Evolutionary conservation across 352 stramenopile species (phyloP), one percentile per base, ranked within the genome.

Genomic region (Pythium sukuiense): DNA sequence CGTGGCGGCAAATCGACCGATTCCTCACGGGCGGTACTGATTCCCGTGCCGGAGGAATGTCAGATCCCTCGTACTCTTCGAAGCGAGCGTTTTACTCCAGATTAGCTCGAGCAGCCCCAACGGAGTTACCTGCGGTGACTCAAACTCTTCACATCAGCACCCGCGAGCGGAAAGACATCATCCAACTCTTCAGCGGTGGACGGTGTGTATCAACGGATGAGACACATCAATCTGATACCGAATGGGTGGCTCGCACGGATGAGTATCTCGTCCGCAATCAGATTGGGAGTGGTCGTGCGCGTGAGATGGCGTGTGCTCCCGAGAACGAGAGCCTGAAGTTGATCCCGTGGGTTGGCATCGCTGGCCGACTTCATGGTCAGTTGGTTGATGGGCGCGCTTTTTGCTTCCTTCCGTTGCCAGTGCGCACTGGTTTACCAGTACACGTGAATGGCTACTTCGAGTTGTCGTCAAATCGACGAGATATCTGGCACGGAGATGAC

Each of bases 391-490:
- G 84, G 6, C 75, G 82, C 6, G 93, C 92, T 27, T 98, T 97
- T 72, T 98, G 91, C 67, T 98, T 98, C 55, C 72, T 98, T 16
- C 93, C 93, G n/a, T 76, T 98, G 57, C 93, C 93, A 26, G 90
- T 97, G 20, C 81, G 82, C 60, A 90, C 92, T 11, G 87, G 87
- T 1, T 70, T 98, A 14, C 87, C 90, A 12, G 87, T 98, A 29
- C 92, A 98, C 64, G 68, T 98, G 27, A 98, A 98, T 62, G 92
- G 90, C 12, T 98, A 97, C 76, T 98, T 98, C 73, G 92, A 98
- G 65, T 66, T 98, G n/a, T 93, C 86, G 8, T 95, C 86, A 6
- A 95, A 95, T 77, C 81, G 86, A 11, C 81, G 86, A 26, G 86
- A 95, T 35, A 90, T 95, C 57, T 95, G 86, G 86, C 80, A 87